Evolutionary conservation across 202 grass and related monocot species (phyloP).

Genomic region (Dendrocalamus latiflorus): DNA sequence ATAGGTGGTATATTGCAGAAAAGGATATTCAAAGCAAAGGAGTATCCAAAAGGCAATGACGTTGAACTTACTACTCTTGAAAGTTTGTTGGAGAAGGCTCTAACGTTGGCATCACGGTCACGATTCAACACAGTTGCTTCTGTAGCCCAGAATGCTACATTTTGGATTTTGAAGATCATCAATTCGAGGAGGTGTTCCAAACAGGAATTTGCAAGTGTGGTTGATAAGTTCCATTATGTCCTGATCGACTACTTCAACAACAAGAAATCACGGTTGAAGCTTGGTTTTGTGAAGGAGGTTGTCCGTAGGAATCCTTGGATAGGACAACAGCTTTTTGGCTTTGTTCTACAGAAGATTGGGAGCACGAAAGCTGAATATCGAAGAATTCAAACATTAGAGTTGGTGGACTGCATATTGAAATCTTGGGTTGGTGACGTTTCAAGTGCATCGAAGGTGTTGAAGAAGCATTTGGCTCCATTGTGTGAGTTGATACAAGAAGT

Average conservation of each 20-base stretch:
- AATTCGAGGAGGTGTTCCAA: conserved; percentile 49
- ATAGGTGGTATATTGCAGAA: conserved; percentile 83
- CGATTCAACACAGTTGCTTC: conserved; percentile 53
- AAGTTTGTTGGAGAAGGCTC: conserved; percentile 56
- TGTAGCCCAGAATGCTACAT: conserved; percentile 61
- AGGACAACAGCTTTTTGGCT: conserved; percentile 52
- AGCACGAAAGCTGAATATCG: conserved; percentile 54
- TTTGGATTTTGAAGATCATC: conserved; percentile 90
- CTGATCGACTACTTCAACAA: conserved; percentile 70
- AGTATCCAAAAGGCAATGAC: conserved; percentile 56
- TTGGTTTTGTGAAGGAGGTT: conserved; percentile 84
- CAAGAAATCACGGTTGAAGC: conserved; percentile 75
- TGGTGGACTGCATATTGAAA: conserved; percentile 77
- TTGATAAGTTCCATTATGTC: conserved; percentile 52
- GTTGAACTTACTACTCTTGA: conserved; percentile 50
- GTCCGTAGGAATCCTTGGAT: conserved; percentile 69
- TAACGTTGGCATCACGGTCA: conserved; percentile 65
- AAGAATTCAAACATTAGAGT: conserved; percentile 61
- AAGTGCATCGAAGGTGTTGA: conserved; percentile 47
- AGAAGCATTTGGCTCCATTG: conserved; percentile 48
- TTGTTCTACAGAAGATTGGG: conserved; percentile 55
- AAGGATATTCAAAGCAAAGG: conserved; percentile 81
- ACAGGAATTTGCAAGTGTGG: conserved; percentile 48
- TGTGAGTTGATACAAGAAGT: conserved; percentile 56
- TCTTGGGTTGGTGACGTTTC: conserved; percentile 35